Conservation (phyloP, 2,329 filamentous ascomycete genomes). For the Epichloe hybrida region DNA sequence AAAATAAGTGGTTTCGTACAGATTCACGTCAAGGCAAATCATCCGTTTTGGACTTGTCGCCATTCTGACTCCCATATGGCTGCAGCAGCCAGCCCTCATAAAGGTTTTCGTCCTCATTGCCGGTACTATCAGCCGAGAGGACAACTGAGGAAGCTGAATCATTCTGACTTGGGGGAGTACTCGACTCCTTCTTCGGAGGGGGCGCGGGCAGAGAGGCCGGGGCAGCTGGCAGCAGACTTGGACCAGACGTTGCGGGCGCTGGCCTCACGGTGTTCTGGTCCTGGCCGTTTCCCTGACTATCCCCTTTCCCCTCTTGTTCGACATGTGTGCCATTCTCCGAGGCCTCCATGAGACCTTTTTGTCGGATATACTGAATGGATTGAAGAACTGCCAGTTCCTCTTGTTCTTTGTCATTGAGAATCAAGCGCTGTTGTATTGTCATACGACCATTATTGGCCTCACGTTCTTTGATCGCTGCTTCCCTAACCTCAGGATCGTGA, state of each 20-base stretch:
- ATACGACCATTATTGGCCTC: slow-evolving; percentile 52
- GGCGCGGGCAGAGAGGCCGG: slow-evolving; percentile 23
- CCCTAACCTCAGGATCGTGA: slow-evolving; percentile 49
- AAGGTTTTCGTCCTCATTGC: slow-evolving; percentile 19
- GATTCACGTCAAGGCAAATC: slow-evolving; percentile 16
- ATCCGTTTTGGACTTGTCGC: slow-evolving; percentile 19
- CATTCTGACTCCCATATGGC: slow-evolving; percentile 21
- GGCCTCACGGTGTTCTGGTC: slow-evolving; percentile 3
- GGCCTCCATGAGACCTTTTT: slow-evolving; percentile 37
- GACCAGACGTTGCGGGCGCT: slow-evolving; percentile 6
- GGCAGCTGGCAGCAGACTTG: slow-evolving; percentile 25
- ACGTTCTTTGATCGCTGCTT: slow-evolving; percentile 49
- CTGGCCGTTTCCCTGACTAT: slow-evolving; percentile 8
- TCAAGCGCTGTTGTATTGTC: slow-evolving; percentile 51
- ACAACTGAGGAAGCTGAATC: slow-evolving; percentile 16
- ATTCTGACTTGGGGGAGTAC: slow-evolving; percentile 18
- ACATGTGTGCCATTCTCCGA: slow-evolving; percentile 7
- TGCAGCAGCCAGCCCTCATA: slow-evolving; percentile 25
- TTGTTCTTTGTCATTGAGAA: slow-evolving; percentile 55
- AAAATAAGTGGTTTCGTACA: background rate
- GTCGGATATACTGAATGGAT: slow-evolving; percentile 50
- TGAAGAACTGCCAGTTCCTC: slow-evolving; percentile 53
- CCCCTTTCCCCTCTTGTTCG: slow-evolving; percentile 5
- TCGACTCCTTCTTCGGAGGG: slow-evolving; percentile 21
- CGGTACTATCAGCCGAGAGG: slow-evolving; percentile 18